Evolutionary conservation across 1,284 basidiomycete species (phyloP).

Genomic region (Laetiporus sulphureus): DNA sequence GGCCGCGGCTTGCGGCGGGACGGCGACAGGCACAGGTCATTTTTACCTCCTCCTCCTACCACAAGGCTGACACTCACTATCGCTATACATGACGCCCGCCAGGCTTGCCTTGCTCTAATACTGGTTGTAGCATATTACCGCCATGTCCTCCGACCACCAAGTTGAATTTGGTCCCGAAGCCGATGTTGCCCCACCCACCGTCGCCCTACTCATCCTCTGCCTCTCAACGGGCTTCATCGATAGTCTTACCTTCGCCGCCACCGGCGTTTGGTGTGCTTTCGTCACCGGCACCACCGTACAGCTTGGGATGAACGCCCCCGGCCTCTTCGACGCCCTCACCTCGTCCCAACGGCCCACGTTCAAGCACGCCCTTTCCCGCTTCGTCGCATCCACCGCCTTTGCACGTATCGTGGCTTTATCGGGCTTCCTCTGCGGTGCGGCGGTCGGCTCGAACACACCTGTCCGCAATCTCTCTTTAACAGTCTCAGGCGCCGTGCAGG

Average conservation of each 20-base stretch:
- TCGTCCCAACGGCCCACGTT: not conserved
- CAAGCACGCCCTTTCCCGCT: not conserved
- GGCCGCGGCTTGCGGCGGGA: too few species aligned
- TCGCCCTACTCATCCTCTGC: slow-evolving; percentile 8
- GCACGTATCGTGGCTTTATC: slow-evolving; percentile 3
- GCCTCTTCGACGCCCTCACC: slow-evolving; percentile 4
- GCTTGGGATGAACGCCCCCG: slow-evolving; percentile 7
- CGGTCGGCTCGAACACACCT: slow-evolving; percentile 1
- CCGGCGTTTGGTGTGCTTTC: slow-evolving; percentile 9
- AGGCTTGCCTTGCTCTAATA: too few species aligned
- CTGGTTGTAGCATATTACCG: too few species aligned
- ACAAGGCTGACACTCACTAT: too few species aligned
- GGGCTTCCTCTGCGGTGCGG: slow-evolving; percentile 6
- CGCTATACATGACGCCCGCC: too few species aligned
- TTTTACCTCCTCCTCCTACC: too few species aligned
- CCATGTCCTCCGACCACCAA: too few species aligned
- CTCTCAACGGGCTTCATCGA: slow-evolving; percentile 7
- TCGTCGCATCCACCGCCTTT: slow-evolving; percentile 1
- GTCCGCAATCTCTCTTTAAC: slow-evolving; percentile 1
- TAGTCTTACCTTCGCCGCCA: slow-evolving; percentile 7
- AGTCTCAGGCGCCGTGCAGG: slow-evolving; percentile 1
- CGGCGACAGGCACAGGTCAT: too few species aligned
- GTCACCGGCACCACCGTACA: slow-evolving; percentile 9
- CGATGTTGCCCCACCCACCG: too few species aligned
- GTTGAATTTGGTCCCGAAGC: too few species aligned